Conservation (phyloP, 805 yeast genomes). For the Lipomyces yamadae region DNA sequence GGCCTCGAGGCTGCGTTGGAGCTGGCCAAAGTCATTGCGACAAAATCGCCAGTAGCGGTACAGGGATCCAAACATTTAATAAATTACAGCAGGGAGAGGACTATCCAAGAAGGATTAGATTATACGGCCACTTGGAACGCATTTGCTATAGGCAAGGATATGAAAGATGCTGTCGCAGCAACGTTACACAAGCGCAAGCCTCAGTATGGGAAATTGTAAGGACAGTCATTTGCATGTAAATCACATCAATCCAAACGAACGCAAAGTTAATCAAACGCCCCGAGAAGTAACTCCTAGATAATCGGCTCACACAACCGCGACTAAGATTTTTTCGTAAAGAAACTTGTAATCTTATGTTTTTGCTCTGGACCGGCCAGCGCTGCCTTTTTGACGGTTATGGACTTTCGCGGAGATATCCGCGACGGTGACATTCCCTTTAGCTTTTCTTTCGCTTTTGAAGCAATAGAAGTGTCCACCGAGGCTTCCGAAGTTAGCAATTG, state of each 20-base stretch:
- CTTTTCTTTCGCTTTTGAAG: neutral
- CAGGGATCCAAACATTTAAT: constrained; percentile 65
- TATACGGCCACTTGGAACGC: constrained; percentile 62
- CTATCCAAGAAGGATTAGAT: constrained; percentile 54
- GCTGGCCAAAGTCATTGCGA: constrained; percentile 55
- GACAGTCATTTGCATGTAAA: neutral
- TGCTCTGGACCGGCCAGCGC: neutral
- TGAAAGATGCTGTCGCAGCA: constrained; percentile 12
- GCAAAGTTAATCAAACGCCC: neutral
- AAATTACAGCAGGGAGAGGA: constrained; percentile 51
- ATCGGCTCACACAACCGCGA: neutral
- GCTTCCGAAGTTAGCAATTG: neutral
- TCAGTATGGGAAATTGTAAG: constrained; percentile 18
- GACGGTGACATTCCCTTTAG: neutral
- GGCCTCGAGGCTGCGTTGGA: constrained; percentile 58
- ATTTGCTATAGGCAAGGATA: constrained; percentile 28
- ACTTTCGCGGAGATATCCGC: neutral
- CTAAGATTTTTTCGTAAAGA: constrained; percentile 15
- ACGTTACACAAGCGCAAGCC: constrained; percentile 8
- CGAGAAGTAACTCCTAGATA: neutral
- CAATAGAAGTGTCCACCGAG: neutral
- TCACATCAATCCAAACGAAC: neutral
- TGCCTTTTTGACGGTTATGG: neutral
- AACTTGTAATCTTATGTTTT: constrained; percentile 21
- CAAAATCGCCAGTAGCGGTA: constrained; percentile 62